Percentiles rank a stretch among this genome's conserved stretches.
Conservation (phyloP, 2,329 filamentous ascomycete species). For the Fusarium siculi region DNA sequence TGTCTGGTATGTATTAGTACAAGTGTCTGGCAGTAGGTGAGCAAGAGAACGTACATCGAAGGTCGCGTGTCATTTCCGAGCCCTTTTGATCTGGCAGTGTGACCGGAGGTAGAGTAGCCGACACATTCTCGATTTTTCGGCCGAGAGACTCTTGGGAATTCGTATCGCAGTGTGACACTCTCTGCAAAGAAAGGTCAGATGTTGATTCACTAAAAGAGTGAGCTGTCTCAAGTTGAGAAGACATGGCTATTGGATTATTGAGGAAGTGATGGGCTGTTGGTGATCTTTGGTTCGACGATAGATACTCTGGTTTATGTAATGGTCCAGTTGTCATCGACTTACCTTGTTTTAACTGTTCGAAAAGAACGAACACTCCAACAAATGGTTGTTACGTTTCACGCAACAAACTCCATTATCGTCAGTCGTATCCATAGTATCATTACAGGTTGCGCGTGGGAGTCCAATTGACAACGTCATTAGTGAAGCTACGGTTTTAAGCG, state of each 20-base stretch:
- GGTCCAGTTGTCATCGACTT: fast-evolving
- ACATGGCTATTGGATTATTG: neutral
- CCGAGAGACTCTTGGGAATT: fast-evolving
- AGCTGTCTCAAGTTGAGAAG: neutral
- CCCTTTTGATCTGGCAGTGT: conserved; percentile 1
- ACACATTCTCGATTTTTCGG: neutral
- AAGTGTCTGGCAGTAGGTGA: too few relatives aligned
- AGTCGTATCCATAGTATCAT: neutral
- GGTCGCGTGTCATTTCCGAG: neutral
- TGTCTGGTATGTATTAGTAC: neutral
- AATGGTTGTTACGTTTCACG: neutral
- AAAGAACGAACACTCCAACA: neutral
- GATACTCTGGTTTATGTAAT: neutral
- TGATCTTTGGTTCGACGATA: neutral
- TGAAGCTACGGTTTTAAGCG: neutral
- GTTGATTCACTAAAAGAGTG: too few relatives aligned
- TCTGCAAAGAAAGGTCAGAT: neutral
- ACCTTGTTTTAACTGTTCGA: fast-evolving
- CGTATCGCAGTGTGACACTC: neutral
- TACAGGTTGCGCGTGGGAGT: neutral
- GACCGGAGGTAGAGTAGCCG: neutral
- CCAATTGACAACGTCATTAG: neutral
- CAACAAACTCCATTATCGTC: neutral
- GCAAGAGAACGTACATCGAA: neutral
- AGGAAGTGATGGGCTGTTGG: neutral